Evolutionary conservation across 306 rosid species (phyloP).

Genomic region (Sesbania bispinosa): DNA sequence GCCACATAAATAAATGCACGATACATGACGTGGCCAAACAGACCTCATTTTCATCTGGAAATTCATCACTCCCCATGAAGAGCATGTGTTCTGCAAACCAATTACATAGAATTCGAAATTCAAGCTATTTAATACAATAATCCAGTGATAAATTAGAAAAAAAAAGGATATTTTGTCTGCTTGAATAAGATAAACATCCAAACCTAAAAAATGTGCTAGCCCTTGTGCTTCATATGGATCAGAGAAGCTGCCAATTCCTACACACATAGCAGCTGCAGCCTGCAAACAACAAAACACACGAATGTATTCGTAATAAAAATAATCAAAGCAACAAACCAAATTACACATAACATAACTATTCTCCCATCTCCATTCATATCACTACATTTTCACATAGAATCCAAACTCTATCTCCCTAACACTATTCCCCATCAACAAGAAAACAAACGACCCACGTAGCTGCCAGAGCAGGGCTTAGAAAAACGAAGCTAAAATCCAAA

Average conservation of each 20-base stretch:
- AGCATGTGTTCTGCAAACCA: constrained; percentile 93
- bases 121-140: neutral
- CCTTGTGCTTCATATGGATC: constrained; percentile 95
- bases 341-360: neutral
- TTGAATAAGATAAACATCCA: constrained; percentile 10
- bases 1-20: neutral
- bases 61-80: constrained; percentile 94
- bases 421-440: neutral
- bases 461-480: neutral
- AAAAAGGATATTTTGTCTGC: neutral
- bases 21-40: constrained; percentile 30
- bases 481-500: neutral
- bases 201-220: constrained; percentile 92
- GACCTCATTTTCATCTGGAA: constrained; percentile 98
- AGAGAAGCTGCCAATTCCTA: constrained; percentile 90
- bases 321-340: constrained; percentile 5
- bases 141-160: neutral
- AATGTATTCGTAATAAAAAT: neutral
- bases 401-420: neutral
- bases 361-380: neutral
- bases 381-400: neutral
- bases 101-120: neutral
- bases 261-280: constrained; percentile 99
- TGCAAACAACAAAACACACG: constrained; percentile 28
- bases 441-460: neutral